These are phyloP conservation scores for Fraxinus angustifolia DNA, from an alignment of 305 asterid genomes.

Conservation along the genomic window DNA sequence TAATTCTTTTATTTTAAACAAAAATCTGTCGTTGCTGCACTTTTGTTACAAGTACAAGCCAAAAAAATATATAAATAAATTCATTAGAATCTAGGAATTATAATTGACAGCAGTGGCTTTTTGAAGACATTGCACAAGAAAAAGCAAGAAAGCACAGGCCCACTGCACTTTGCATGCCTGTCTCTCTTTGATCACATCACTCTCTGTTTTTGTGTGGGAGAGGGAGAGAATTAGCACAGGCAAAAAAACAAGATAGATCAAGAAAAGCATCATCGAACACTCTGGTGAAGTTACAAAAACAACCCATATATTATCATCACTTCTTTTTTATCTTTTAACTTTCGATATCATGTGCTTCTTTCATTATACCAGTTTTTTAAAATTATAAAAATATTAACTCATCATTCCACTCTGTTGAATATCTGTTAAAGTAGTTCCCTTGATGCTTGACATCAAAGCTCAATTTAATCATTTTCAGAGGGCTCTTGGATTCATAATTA, in stretches of 20 bases:
- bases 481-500: constrained; percentile 29
- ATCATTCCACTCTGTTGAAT: constrained; percentile 61
- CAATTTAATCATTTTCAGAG: constrained; percentile 48
- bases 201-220: constrained; percentile 23
- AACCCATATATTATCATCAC: constrained; percentile 24
- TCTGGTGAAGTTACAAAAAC: constrained; percentile 32
- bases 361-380: constrained; percentile 19
- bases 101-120: neutral
- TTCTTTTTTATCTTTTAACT: constrained; percentile 9
- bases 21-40: neutral
- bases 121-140: neutral
- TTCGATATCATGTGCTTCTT: constrained; percentile 31
- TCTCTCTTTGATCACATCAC: constrained; percentile 28
- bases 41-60: neutral
- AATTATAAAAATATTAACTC: constrained; percentile 25
- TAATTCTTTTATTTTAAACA: no score
- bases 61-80: constrained; percentile 9
- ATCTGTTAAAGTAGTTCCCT: constrained; percentile 67
- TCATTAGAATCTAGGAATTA: constrained; percentile 3
- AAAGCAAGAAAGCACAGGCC: constrained; percentile 25
- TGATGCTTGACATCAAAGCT: constrained; percentile 84
- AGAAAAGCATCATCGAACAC: constrained; percentile 8
- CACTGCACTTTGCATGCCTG: constrained; percentile 60
- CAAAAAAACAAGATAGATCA: neutral
- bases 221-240: constrained; percentile 16